Evolutionary conservation across 495 filamentous ascomycete species (phyloP).

Genomic region (Penicillium flavigenum): DNA sequence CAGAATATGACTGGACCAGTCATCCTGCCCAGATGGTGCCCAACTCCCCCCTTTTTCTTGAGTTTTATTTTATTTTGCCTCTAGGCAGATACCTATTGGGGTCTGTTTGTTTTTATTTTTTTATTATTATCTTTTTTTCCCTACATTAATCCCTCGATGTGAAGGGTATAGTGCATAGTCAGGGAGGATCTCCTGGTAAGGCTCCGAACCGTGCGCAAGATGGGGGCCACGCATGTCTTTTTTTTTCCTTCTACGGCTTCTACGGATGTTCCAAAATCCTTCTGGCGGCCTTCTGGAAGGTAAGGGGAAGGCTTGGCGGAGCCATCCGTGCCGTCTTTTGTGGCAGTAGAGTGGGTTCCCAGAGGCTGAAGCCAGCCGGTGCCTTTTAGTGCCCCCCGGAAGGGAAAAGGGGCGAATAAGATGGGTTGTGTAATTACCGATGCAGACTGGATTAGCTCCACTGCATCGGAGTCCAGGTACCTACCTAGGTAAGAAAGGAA

Average conservation of each 20-base stretch:
- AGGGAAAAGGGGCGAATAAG: slow-evolving; percentile 23
- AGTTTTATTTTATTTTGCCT: background rate
- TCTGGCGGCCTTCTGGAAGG: slow-evolving; percentile 44
- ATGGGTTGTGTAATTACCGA: slow-evolving; percentile 28
- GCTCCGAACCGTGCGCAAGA: slow-evolving; percentile 22
- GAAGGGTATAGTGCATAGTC: slow-evolving; percentile 16
- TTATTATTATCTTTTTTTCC: background rate
- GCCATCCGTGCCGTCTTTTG: slow-evolving; percentile 26
- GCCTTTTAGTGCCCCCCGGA: slow-evolving; percentile 16
- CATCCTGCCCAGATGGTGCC: slow-evolving; percentile 4
- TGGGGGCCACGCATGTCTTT: slow-evolving; percentile 16
- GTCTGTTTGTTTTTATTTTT: background rate
- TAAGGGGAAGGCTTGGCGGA: slow-evolving; percentile 40
- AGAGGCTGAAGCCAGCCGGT: slow-evolving; percentile 28
- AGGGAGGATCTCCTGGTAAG: slow-evolving; percentile 2
- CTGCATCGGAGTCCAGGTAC: slow-evolving; percentile 13
- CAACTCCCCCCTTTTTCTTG: slow-evolving; percentile 7
- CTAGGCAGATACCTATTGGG: background rate
- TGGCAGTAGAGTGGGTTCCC: slow-evolving; percentile 28
- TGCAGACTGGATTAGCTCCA: slow-evolving; percentile 14
- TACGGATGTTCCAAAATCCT: slow-evolving; percentile 33
- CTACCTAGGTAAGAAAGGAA: background rate
- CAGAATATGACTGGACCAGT: slow-evolving; percentile 3
- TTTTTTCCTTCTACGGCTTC: slow-evolving; percentile 21
- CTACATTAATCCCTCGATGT: background rate